Percentiles rank a stretch among this genome's conserved stretches.
Evolutionary conservation across 306 rosid genomes (phyloP).

Genomic region (Prunus padus): DNA sequence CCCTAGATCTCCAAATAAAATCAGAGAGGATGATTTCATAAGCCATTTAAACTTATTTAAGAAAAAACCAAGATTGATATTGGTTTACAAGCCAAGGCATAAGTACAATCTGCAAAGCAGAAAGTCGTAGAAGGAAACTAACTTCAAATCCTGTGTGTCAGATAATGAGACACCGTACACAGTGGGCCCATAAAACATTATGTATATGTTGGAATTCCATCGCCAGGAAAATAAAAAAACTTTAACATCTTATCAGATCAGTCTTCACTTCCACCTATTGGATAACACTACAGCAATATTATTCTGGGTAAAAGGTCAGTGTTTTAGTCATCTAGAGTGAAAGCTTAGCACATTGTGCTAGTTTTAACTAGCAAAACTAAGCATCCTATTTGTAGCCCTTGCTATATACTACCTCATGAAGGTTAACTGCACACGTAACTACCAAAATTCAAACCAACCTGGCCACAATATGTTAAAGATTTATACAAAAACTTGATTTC

Average conservation of each 20-base stretch:
- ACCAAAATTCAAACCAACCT: not conserved
- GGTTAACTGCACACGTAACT: not conserved
- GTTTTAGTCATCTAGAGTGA: constrained; percentile 6
- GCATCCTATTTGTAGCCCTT: not conserved
- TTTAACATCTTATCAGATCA: not conserved
- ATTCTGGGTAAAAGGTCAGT: not conserved
- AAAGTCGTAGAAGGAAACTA: constrained; percentile 3
- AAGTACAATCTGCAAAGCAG: not conserved
- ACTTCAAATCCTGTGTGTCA: not conserved
- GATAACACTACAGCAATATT: not conserved
- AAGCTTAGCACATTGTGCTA: no score
- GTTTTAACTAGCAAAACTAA: constrained; percentile 5
- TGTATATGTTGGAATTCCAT: not conserved
- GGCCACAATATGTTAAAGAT: not conserved
- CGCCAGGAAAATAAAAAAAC: not conserved
- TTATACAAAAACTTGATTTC: not conserved
- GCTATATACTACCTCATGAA: not conserved
- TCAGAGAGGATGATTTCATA: not conserved
- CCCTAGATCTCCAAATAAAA: not conserved
- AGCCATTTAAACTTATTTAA: not conserved
- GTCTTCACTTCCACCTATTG: not conserved
- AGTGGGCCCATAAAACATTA: not conserved
- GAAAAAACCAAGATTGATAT: no score
- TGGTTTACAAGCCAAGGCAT: not conserved
- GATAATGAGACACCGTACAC: not conserved